These are phyloP conservation scores for Diaporthe capsici DNA, from an alignment of 2,329 filamentous ascomycete genomes.

Conservation along the genomic window DNA sequence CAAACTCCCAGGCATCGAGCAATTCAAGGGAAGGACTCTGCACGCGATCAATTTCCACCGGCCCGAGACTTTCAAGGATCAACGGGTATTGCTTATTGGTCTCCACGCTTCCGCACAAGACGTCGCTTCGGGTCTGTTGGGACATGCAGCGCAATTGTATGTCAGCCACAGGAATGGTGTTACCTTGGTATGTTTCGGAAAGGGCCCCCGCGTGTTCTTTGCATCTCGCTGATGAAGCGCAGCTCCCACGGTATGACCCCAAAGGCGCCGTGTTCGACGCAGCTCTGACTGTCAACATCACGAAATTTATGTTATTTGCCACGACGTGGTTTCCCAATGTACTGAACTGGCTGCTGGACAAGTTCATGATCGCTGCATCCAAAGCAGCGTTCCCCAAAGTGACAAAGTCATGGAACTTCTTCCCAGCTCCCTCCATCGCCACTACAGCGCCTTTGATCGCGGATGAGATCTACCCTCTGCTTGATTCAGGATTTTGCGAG, in stretches of 20 bases:
- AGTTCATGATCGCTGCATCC: background rate
- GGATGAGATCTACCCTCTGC: slow-evolving; percentile 35
- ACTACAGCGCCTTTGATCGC: slow-evolving; percentile 35
- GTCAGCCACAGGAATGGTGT: slow-evolving; percentile 29
- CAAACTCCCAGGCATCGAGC: slow-evolving; percentile 34
- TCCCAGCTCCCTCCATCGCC: slow-evolving; percentile 35
- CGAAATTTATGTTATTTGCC: background rate
- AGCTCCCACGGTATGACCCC: slow-evolving; percentile 23
- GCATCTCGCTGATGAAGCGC: background rate
- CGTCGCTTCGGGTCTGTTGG: slow-evolving; percentile 25
- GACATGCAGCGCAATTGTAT: slow-evolving; percentile 35
- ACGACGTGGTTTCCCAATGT: slow-evolving; percentile 12
- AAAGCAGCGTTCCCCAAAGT: slow-evolving; percentile 32
- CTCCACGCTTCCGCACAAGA: slow-evolving; percentile 40
- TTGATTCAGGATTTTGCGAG: slow-evolving; percentile 40
- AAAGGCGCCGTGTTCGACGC: slow-evolving; percentile 16
- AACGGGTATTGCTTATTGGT: slow-evolving; percentile 39
- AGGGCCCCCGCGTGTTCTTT: too few relatives aligned
- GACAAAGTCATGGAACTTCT: slow-evolving; percentile 33
- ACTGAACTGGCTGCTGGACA: slow-evolving; percentile 10
- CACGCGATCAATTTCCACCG: slow-evolving; percentile 40
- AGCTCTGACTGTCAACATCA: slow-evolving; percentile 2
- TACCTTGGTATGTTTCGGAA: background rate
- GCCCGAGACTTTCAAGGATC: slow-evolving; percentile 27
- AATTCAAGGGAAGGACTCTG: slow-evolving; percentile 34